phyloP scores from a whole-genome alignment of 331 rosid species.

The Saraca asoca region DNA sequence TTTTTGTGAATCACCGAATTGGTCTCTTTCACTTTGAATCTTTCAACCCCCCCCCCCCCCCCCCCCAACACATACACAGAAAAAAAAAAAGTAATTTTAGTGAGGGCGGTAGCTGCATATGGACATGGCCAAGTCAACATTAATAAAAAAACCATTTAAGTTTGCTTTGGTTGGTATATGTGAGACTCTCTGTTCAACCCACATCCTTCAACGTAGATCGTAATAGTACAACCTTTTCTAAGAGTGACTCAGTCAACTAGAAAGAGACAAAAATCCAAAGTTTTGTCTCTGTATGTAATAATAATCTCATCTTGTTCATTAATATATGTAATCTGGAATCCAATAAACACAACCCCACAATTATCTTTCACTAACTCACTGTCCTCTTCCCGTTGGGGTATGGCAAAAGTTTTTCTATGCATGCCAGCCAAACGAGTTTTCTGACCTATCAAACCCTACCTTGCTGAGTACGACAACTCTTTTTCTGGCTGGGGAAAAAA shows the following conservation, averaged over 20 bases:
- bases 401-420: neutral
- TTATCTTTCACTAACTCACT: constrained; percentile 1
- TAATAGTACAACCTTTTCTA: neutral
- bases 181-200: constrained; percentile 11
- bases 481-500: neutral
- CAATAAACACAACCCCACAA: constrained; percentile 34
- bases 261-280: constrained; percentile 32
- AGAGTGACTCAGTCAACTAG: constrained; percentile 38
- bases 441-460: no score
- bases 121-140: constrained; percentile 10
- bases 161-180: neutral
- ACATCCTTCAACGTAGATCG: neutral
- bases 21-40: constrained; percentile 1
- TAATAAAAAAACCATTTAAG: constrained; percentile 3
- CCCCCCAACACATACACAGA: no score
- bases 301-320: neutral
- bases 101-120: constrained; percentile 15
- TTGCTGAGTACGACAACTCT: neutral
- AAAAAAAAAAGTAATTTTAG: no score
- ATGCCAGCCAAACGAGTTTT: no score
- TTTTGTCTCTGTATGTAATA: neutral
- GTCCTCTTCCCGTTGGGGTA: constrained; percentile 20
- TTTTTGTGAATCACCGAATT: neutral
- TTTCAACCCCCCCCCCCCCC: no score
- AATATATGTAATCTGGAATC: constrained; percentile 10